Percentiles rank a stretch among this genome's conserved stretches.
Evolutionary conservation across 306 rosid species (phyloP).

Genomic region (Urtica urens): DNA sequence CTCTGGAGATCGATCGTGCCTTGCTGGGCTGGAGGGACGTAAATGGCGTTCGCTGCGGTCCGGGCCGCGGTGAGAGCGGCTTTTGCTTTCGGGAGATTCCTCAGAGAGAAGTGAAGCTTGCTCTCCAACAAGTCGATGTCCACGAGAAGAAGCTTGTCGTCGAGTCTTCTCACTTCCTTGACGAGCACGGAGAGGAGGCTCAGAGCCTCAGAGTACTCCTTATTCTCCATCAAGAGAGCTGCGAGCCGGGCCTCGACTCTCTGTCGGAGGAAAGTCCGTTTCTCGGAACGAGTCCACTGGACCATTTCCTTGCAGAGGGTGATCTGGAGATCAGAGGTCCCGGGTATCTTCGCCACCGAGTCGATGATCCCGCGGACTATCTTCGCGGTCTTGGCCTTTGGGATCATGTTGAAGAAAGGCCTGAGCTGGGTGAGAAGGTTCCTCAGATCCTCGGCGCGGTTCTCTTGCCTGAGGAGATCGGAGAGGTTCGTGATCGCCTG

Average conservation of each 20-base stretch:
- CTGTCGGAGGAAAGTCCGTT: conserved; percentile 84
- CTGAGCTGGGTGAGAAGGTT: conserved; percentile 82
- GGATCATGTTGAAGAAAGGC: conserved; percentile 86
- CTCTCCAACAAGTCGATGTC: conserved; percentile 94
- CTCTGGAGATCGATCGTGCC: conserved; percentile 90
- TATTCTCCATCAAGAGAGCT: conserved; percentile 78
- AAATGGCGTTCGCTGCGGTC: conserved; percentile 93
- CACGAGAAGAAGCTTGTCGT: conserved; percentile 92
- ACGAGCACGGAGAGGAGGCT: conserved; percentile 68
- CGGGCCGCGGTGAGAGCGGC: conserved; percentile 94
- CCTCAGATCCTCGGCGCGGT: conserved; percentile 82
- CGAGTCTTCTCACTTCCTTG: conserved; percentile 92
- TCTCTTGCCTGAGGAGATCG: conserved; percentile 68
- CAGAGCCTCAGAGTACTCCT: conserved; percentile 83
- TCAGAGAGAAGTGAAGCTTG: conserved; percentile 76
- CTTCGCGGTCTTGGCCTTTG: conserved; percentile 91
- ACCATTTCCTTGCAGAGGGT: conserved; percentile 89
- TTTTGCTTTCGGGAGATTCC: conserved; percentile 95
- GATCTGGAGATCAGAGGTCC: conserved; percentile 76
- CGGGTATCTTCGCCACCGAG: conserved; percentile 79
- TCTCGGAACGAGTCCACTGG: conserved; percentile 85
- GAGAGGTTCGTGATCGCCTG: conserved; percentile 68
- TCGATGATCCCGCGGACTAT: conserved; percentile 81
- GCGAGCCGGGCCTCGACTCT: conserved; percentile 95
- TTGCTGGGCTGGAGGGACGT: conserved; percentile 97